These are phyloP conservation scores for Liriodendron chinense DNA, from an alignment of 164 flowering plant genomes.

Conservation along the genomic window DNA sequence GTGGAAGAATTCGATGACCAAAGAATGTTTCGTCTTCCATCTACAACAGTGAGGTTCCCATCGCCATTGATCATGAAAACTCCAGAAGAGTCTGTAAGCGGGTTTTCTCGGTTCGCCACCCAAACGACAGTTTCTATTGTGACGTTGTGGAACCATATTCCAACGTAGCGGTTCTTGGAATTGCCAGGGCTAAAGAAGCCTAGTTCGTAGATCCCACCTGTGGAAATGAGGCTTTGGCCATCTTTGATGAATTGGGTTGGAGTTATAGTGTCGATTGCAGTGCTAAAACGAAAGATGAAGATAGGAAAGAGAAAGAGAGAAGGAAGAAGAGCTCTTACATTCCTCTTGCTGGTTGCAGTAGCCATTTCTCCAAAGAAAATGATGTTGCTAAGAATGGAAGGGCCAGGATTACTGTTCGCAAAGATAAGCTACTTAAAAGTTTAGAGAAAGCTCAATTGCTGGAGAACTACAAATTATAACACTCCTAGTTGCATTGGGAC, in stretches of 20 bases:
- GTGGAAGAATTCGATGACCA: slow-evolving; percentile 1
- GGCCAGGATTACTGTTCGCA: too few species aligned
- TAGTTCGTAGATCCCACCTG: slow-evolving; percentile 2
- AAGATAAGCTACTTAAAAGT: too few species aligned
- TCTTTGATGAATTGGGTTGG: neutral
- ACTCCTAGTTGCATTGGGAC: too few species aligned
- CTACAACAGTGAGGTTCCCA: neutral
- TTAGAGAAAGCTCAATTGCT: too few species aligned
- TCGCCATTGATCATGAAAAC: neutral
- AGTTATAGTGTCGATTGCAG: neutral
- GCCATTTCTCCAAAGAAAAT: neutral
- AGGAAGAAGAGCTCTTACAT: neutral
- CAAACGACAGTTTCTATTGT: neutral
- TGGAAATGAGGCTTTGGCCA: neutral
- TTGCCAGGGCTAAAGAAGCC: slow-evolving; percentile 15
- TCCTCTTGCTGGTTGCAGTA: neutral
- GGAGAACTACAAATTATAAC: too few species aligned
- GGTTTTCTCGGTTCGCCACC: slow-evolving; percentile 13
- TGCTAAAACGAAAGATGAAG: neutral
- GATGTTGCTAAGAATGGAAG: neutral
- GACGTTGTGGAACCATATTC: slow-evolving; percentile 7
- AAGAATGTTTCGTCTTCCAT: neutral
- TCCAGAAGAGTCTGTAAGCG: slow-evolving; percentile 3
- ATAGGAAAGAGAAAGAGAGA: neutral
- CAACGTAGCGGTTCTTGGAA: slow-evolving; percentile 4